Percentiles rank a stretch among this genome's conserved stretches.
phyloP scores from a whole-genome alignment of 352 stramenopile genomes.

The Pythium sukuiense region DNA sequence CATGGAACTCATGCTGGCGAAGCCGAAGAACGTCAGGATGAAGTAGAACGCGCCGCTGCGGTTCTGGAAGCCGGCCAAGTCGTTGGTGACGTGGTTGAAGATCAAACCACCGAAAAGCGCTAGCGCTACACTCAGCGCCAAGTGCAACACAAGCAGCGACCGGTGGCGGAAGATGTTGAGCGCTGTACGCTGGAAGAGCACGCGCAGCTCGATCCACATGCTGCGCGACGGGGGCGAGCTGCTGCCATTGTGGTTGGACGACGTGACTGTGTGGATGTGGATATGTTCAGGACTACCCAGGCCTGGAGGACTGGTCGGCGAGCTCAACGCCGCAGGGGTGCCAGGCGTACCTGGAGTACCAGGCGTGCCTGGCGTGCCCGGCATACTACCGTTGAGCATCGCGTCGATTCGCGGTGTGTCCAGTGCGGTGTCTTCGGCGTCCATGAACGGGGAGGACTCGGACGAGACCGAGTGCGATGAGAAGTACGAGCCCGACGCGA shows the following conservation, averaged over 20 bases:
- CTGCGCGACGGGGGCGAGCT: slow-evolving; percentile 33
- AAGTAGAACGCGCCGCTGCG: slow-evolving; percentile 85
- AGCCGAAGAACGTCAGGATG: slow-evolving; percentile 85
- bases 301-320: slow-evolving; percentile 30
- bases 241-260: not conserved
- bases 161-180: slow-evolving; percentile 76
- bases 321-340: slow-evolving; percentile 12
- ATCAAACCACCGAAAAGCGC: slow-evolving; percentile 69
- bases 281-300: slow-evolving; percentile 23
- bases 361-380: slow-evolving; percentile 19
- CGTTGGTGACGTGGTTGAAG: slow-evolving; percentile 81
- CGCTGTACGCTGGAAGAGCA: slow-evolving; percentile 67
- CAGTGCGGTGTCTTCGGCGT: slow-evolving; percentile 37
- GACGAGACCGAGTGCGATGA: slow-evolving; percentile 14
- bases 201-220: slow-evolving; percentile 56
- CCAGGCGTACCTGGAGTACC: slow-evolving; percentile 24
- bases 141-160: slow-evolving; percentile 66
- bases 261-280: slow-evolving; percentile 7
- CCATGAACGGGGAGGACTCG: slow-evolving; percentile 63
- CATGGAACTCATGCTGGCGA: slow-evolving; percentile 85
- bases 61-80: slow-evolving; percentile 85
- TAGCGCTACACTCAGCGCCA: slow-evolving; percentile 56
- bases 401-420: slow-evolving; percentile 48
- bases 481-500: slow-evolving; percentile 15
- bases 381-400: slow-evolving; percentile 21